Percentiles rank a stretch among this genome's conserved stretches.
These are phyloP conservation scores for Scutellaria galericulata DNA, from an alignment of 257 asterid species.

Conservation along the genomic window DNA sequence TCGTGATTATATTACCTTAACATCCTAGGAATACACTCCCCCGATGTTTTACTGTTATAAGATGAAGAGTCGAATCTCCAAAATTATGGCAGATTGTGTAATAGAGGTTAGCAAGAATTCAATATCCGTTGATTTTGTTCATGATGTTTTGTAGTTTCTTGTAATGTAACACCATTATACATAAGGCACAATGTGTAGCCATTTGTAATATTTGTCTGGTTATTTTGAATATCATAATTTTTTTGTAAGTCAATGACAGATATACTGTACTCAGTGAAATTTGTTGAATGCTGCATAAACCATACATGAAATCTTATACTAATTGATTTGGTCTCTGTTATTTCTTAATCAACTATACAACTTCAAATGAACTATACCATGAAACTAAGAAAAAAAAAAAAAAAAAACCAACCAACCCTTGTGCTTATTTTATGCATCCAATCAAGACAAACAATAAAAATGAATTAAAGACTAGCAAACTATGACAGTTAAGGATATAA, in stretches of 20 bases:
- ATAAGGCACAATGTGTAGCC: neutral
- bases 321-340: neutral
- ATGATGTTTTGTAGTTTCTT: slow-evolving; percentile 16
- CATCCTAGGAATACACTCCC: slow-evolving; percentile 7
- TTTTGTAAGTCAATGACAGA: neutral
- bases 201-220: neutral
- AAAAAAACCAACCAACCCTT: neutral
- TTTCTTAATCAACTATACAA: slow-evolving; percentile 5
- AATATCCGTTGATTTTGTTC: slow-evolving; percentile 13
- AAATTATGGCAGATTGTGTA: slow-evolving; percentile 5
- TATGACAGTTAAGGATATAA: neutral
- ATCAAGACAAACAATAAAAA: neutral
- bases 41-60: slow-evolving; percentile 8
- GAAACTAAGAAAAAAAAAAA: neutral
- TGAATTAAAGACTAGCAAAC: neutral
- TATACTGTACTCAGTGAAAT: neutral
- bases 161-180: neutral
- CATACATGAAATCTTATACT: neutral
- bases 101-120: slow-evolving; percentile 26
- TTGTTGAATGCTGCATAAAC: neutral
- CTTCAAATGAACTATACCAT: slow-evolving; percentile 6
- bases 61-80: slow-evolving; percentile 3
- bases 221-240: neutral
- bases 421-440: neutral
- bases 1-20: slow-evolving; percentile 27